A percentile compares a stretch with the other conserved stretches of the same genome.
Evolutionary conservation across 192 early-diverging fungal genomes (phyloP).

Genomic region (Spinellus fusiger): DNA sequence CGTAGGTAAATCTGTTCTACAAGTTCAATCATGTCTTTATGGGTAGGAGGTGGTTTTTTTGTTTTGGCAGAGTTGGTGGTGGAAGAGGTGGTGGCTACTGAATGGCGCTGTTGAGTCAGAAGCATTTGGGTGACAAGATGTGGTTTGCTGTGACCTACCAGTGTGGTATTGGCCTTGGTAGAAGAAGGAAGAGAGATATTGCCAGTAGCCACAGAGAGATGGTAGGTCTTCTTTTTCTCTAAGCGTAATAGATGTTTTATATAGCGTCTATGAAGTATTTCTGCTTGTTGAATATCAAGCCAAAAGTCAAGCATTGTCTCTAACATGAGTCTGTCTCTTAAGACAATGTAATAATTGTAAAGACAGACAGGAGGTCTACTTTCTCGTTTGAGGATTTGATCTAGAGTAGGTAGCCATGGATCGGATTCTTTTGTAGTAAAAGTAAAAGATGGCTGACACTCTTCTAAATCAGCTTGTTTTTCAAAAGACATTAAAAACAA

Average conservation of each 20-base stretch:
- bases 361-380: constrained; percentile 66
- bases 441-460: background rate
- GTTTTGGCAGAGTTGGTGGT: background rate
- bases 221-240: background rate
- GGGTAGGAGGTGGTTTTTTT: constrained; percentile 29
- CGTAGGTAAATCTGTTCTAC: constrained; percentile 51
- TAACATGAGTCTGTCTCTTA: constrained; percentile 54
- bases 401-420: constrained; percentile 51
- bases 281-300: constrained; percentile 67
- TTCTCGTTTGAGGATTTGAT: constrained; percentile 60
- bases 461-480: background rate
- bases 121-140: constrained; percentile 21
- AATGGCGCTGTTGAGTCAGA: constrained; percentile 7
- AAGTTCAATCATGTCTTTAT: constrained; percentile 40
- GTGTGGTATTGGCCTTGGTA: background rate
- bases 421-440: background rate
- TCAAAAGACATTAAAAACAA: background rate
- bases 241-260: constrained; percentile 18
- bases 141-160: background rate
- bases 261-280: constrained; percentile 54
- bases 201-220: too few species aligned
- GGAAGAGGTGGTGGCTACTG: constrained; percentile 7
- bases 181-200: background rate
- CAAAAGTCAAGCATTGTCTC: constrained; percentile 71
- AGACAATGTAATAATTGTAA: constrained; percentile 68